Evolutionary conservation across 257 asterid genomes (phyloP).

Genomic region (Haberlea rhodopensis): DNA sequence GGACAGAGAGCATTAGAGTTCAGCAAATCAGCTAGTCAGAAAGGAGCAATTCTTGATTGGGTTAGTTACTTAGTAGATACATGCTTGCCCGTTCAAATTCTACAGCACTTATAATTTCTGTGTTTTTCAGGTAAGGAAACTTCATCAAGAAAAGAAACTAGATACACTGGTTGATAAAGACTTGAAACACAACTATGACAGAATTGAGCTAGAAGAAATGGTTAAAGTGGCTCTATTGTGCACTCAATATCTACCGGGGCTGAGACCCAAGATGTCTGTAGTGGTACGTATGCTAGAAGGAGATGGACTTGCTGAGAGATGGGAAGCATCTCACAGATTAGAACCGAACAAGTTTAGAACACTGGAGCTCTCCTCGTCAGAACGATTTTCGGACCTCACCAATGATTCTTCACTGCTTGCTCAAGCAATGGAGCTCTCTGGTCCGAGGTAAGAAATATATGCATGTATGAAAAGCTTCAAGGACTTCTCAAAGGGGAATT

Average conservation of each 20-base stretch:
- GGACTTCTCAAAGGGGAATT: slow-evolving; percentile 40
- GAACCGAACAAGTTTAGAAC: slow-evolving; percentile 57
- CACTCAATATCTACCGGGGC: slow-evolving; percentile 79
- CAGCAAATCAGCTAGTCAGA: slow-evolving; percentile 79
- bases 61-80: slow-evolving; percentile 43
- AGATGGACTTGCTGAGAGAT: slow-evolving; percentile 92
- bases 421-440: slow-evolving; percentile 93
- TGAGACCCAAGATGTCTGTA: slow-evolving; percentile 92
- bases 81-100: background rate
- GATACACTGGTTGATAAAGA: slow-evolving; percentile 78
- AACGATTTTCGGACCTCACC: slow-evolving; percentile 80
- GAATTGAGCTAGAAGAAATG: slow-evolving; percentile 87
- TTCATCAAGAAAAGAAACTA: slow-evolving; percentile 79
- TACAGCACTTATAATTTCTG: background rate
- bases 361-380: slow-evolving; percentile 77
- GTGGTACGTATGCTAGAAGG: slow-evolving; percentile 98
- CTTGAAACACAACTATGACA: slow-evolving; percentile 58
- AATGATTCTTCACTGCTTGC: slow-evolving; percentile 85
- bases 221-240: slow-evolving; percentile 87
- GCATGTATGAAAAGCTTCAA: background rate
- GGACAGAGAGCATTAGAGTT: slow-evolving; percentile 87
- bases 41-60: slow-evolving; percentile 96
- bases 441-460: slow-evolving; percentile 67
- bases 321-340: slow-evolving; percentile 85
- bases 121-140: slow-evolving; percentile 63